phyloP scores from a whole-genome alignment of 2,329 filamentous ascomycete genomes.

The Trichophyton mentagrophytes region DNA sequence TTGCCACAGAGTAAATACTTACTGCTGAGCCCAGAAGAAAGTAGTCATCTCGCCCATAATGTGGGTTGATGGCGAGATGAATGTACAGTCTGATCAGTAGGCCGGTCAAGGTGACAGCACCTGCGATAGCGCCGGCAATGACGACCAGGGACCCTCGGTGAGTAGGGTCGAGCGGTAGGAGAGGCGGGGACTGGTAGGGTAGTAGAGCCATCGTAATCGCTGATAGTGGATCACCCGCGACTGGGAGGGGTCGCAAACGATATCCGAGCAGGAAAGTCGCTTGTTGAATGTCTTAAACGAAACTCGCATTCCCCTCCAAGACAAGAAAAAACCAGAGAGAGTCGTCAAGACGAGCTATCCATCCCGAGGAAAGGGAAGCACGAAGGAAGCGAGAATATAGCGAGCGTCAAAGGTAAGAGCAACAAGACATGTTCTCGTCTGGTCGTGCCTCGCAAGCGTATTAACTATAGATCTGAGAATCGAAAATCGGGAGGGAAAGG shows the following conservation, averaged over 20 bases:
- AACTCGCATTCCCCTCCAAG: not conserved
- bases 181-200: slow-evolving; percentile 25
- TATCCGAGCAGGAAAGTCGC: not conserved
- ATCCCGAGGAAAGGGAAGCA: not conserved
- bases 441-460: not conserved
- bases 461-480: not conserved
- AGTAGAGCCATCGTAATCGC: slow-evolving; percentile 11
- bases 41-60: slow-evolving; percentile 25
- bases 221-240: not conserved
- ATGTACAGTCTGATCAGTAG: slow-evolving; percentile 28
- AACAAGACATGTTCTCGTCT: not conserved
- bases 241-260: not conserved
- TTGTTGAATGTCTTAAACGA: not conserved
- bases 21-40: slow-evolving; percentile 24
- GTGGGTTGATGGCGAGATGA: slow-evolving; percentile 22
- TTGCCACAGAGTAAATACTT: not conserved
- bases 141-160: slow-evolving; percentile 31
- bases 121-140: slow-evolving; percentile 27
- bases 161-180: slow-evolving; percentile 27
- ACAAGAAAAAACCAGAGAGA: not conserved
- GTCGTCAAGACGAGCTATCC: not conserved
- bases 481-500: not conserved
- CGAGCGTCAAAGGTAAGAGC: not conserved
- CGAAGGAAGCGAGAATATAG: not conserved
- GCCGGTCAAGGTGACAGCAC: slow-evolving; percentile 25